Base-by-base conservation (phyloP, 768 basidiomycete genomes). In the Tricholoma saponaceum region DNA sequence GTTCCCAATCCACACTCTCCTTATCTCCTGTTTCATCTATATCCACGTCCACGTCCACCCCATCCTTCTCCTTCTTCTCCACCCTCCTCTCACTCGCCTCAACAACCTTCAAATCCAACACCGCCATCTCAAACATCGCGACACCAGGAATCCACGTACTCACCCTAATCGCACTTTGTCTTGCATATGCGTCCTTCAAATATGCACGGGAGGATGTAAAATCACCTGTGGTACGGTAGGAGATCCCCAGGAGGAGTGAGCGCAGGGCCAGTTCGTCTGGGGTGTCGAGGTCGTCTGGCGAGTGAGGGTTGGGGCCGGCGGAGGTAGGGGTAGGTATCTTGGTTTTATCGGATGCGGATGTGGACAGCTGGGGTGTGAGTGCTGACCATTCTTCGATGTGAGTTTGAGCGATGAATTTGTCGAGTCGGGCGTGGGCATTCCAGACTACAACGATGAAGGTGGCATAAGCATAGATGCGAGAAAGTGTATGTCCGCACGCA, bases 341-440 rank as follows among this genome's bases (percentile, higher is more conserved):
- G 13, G 57, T 57, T 22, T n/a, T n/a, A n/a, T n/a, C n/a, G 16
- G 51, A 9, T 7, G 14, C 14, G 4, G 28, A 0, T 20, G 51
- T 28, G 28, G 52, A 4, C 44, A 43, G 25, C 26, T 49, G 32
- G 8, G 87, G 87, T 0, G 81, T 76, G 22, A 89, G 68, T 1
- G 72, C 60, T 13, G 74, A 63, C 59, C 86, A 77, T 28, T 82
- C 79, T n/a, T 71, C 62, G 54, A 92, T 83, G 58, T 90, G 87
- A 0, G 76, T 78, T 59, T 79, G 66, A 0, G 88, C 87, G 12
- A 83, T 76, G 2, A 69, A 69, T 16, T 75, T 70, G 6, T 77
- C 73, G 44, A 89, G 79, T 4, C 87, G 82, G n/a, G 80, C 68
- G 65, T 90, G 86, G 0, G 79, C 85, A 64, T 92, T 92, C 90